Percentiles rank a stretch among this genome's conserved stretches.
These are phyloP conservation scores for Candida saitoana DNA, from an alignment of 805 yeast genomes.

Conservation along the genomic window DNA sequence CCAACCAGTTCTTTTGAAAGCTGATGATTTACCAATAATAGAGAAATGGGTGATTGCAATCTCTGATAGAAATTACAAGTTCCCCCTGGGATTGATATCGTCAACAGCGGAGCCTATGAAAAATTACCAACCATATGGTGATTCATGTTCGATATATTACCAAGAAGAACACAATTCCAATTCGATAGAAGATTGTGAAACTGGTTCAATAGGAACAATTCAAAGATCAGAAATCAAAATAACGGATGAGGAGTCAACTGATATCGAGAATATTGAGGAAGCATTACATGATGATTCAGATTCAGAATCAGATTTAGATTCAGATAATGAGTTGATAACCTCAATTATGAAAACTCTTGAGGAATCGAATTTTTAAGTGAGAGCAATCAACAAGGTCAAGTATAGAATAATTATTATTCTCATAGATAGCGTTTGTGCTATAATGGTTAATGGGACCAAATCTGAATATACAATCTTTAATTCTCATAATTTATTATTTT, in stretches of 20 bases:
- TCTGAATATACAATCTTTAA: too few species aligned
- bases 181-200: neutral
- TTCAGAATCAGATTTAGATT: constrained; percentile 1
- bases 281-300: neutral
- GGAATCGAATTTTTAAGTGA: too few species aligned
- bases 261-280: neutral
- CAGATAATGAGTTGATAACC: constrained; percentile 2
- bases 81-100: constrained; percentile 35
- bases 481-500: too few species aligned
- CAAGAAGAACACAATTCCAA: neutral
- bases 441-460: too few species aligned
- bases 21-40: constrained; percentile 17
- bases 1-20: neutral
- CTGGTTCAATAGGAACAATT: neutral
- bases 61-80: constrained; percentile 26
- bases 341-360: neutral
- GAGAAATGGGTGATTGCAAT: constrained; percentile 44
- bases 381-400: too few species aligned
- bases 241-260: neutral
- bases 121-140: neutral
- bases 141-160: constrained; percentile 3
- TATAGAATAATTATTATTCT: too few species aligned
- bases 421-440: too few species aligned
- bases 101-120: constrained; percentile 21
- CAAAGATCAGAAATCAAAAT: neutral